Percentiles rank a stretch among this genome's conserved stretches.
Evolutionary conservation across 495 filamentous ascomycete genomes (phyloP).

Genomic region (Clohesyomyces aquaticus): DNA sequence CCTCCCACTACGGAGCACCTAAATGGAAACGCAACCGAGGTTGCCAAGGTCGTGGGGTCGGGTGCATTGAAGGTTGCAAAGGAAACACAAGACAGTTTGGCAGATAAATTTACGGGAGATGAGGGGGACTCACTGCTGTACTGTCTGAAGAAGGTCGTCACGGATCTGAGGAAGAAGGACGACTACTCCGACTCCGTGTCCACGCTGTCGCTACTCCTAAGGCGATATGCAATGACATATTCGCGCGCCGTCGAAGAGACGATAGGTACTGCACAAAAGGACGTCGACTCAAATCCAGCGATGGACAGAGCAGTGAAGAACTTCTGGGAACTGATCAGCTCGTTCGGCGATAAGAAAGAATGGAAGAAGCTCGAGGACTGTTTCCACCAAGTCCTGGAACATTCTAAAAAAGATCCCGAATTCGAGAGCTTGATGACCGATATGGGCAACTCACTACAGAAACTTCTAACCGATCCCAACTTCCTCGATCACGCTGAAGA

Average conservation of each 20-base stretch:
- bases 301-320: conserved; percentile 74
- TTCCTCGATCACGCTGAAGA: conserved; percentile 75
- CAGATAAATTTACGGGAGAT: conserved; percentile 68
- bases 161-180: conserved; percentile 70
- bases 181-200: conserved; percentile 88
- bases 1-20: conserved; percentile 64
- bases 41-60: conserved; percentile 64
- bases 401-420: conserved; percentile 76
- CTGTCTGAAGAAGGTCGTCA: conserved; percentile 75
- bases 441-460: conserved; percentile 70
- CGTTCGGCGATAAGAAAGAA: conserved; percentile 72
- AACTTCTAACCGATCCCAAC: conserved; percentile 81
- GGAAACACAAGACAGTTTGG: conserved; percentile 66
- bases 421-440: conserved; percentile 79
- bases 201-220: conserved; percentile 72
- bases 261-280: conserved; percentile 64
- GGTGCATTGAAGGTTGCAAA: conserved; percentile 67
- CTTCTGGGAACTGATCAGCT: conserved; percentile 75
- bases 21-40: conserved; percentile 62
- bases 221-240: conserved; percentile 77
- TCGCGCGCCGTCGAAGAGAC: conserved; percentile 69
- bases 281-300: conserved; percentile 71
- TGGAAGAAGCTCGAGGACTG: conserved; percentile 74
- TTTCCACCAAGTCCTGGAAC: conserved; percentile 70
- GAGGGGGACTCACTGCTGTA: conserved; percentile 73